Conservation (phyloP, 164 flowering plant genomes). For the Magnolia sinica region DNA sequence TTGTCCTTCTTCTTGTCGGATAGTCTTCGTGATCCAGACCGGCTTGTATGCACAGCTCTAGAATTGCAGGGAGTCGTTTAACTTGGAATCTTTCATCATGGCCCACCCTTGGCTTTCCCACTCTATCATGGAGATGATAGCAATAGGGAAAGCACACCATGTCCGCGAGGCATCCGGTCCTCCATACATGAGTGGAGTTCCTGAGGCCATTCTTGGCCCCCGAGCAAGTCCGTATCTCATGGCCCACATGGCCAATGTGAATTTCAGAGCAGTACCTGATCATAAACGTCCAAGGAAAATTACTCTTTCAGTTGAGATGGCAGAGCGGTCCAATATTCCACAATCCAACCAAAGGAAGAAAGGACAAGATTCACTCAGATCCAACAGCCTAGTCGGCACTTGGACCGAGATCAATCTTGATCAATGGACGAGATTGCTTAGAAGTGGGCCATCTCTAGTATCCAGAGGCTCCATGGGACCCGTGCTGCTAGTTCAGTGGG, state of each 20-base stretch:
- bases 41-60: slow-evolving; percentile 92
- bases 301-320: too few relatives aligned
- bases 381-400: too few relatives aligned
- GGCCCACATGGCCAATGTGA: slow-evolving; percentile 72
- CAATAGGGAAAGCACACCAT: slow-evolving; percentile 58
- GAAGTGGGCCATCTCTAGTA: too few relatives aligned
- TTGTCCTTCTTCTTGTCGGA: slow-evolving; percentile 72
- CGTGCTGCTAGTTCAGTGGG: too few relatives aligned
- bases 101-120: slow-evolving; percentile 64
- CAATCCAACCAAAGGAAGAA: too few relatives aligned
- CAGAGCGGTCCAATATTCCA: too few relatives aligned
- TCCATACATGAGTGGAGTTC: slow-evolving; percentile 72
- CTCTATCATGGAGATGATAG: slow-evolving; percentile 79
- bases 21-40: slow-evolving; percentile 63
- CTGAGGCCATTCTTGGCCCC: slow-evolving; percentile 62
- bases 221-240: slow-evolving; percentile 72
- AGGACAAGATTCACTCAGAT: too few relatives aligned
- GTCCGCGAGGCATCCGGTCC: slow-evolving; percentile 58
- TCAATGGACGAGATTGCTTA: too few relatives aligned
- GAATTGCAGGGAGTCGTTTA: slow-evolving; percentile 58
- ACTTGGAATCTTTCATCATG: slow-evolving; percentile 60
- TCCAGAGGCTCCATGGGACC: too few relatives aligned
- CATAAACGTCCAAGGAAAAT: too few relatives aligned
- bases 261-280: slow-evolving; percentile 74
- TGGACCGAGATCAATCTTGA: too few relatives aligned